Base-by-base conservation (phyloP, 2,329 filamentous ascomycete genomes). In the Neofusicoccum ribis region DNA sequence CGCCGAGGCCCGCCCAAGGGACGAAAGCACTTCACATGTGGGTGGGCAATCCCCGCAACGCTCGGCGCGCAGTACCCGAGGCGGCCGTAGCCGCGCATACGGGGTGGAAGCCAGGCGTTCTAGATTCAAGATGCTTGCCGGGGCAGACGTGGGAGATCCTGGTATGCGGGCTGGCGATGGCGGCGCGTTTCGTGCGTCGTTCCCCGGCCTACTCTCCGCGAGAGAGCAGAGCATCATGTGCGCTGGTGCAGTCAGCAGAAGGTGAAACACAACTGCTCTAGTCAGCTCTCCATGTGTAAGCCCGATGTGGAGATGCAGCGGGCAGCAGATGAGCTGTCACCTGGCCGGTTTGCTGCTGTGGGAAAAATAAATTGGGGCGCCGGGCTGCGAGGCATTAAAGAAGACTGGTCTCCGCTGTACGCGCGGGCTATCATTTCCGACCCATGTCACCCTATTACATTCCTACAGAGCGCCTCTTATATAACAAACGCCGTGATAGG, bases 391-490 rank as follows among this genome's bases (percentile, higher is more conserved):
- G 23, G 56, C 56, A 47, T 60, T 36, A 59, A 59, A 59, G 54
- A 34, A 60, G 56, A 60, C 56, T 47, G 41, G 56, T 60, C 56
- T 60, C 56, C 56, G 56, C 56, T 60, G 41, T 60, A 60, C 56
- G 56, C 56, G 56, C 56, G 56, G 56, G 56, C 56, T 60, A 60
- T 60, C 56, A 47, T 60, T 27, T 60, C 56, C 56, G 56, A 60
- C 56, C 56, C 56, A 36, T 60, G 56, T 60, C 56, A 31, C 27
- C 43, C 56, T 47, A 47, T 46, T 60, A 60, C 27, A 60, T 47
- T 31, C 27, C 41, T 60, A 47, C 43, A 47, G 17, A 60, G 56
- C 56, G 41, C 56, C 43, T 36, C 39, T 60, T 60, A 60, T 60
- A 60, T 36, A 36, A 17, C n/a, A 5, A 6, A 3, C 43, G 11